Evolutionary conservation across 495 filamentous ascomycete species (phyloP).

Genomic region (Amphirosellinia nigrospora): DNA sequence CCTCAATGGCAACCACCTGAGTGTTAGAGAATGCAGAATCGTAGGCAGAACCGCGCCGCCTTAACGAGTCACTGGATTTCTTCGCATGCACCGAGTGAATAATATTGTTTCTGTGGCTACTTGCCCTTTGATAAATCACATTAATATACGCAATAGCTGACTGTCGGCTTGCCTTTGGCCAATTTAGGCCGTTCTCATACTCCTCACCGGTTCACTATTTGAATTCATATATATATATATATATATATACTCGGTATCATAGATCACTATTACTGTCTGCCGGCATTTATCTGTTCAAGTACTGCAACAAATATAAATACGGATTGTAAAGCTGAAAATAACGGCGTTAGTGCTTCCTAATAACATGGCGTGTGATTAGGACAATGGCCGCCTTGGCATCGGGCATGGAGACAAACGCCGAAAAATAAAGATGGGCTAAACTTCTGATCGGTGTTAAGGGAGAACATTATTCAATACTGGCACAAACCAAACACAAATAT

Average conservation of each 20-base stretch:
- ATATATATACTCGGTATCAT: no score
- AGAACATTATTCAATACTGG: background rate
- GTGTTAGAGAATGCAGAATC: background rate
- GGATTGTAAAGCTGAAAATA: constrained; percentile 1
- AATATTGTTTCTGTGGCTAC: background rate
- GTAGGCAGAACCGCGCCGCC: background rate
- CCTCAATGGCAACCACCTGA: no score
- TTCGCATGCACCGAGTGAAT: background rate
- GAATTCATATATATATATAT: no score
- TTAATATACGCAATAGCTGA: no score
- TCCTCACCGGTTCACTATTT: background rate
- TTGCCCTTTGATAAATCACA: background rate
- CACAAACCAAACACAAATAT: background rate
- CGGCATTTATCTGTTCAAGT: no score
- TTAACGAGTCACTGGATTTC: background rate
- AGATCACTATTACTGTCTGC: no score
- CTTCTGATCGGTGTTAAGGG: background rate
- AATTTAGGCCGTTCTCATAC: background rate
- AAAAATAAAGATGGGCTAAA: background rate
- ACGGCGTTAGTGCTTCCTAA: background rate
- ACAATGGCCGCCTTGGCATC: constrained; percentile 13
- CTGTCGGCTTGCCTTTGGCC: background rate
- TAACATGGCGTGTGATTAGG: background rate
- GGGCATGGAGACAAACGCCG: constrained; percentile 12
- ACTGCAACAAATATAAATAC: no score